Base-by-base conservation (phyloP, 148 eudicot genomes). In the Heliosperma pusillum region DNA sequence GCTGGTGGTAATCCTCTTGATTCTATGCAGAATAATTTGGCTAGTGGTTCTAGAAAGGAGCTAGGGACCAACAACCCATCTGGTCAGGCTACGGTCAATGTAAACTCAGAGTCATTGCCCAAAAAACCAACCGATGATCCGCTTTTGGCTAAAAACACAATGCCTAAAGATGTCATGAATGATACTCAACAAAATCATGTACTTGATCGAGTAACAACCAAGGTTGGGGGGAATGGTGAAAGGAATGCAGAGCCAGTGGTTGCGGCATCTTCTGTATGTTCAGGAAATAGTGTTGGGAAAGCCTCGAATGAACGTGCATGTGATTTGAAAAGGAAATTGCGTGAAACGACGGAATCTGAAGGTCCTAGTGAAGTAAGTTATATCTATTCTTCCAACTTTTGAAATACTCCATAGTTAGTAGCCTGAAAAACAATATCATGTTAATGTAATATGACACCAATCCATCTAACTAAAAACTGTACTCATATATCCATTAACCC, bases 281-380 rank as follows among this genome's bases (percentile, higher is more conserved):
- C 99, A 16, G 91, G 91, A n/a, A 92, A 86, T 76, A 88, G 96
- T 77, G 87, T 83, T 5, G 99, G 89, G 76, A 84, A 85, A 81
- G 84, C 82, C 70, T 89, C 99, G 26, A 85, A 83, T 82, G 89
- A 86, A 67, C 88, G 78, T 44, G 80, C 82, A 22, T 80, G 66
- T 33, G 76, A 83, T 82, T 75, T 82, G 74, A 96, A 92, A 86
- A 83, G 97, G 74, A 90, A 88, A 79, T 69, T 73, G 69, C 81
- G n/a, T 16, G 97, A 92, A 71, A 84, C 76, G 2, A 96, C 88
- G 61, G 99, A 95, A 20, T 89, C 91, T 25, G 97, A 92, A 74
- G 86, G 85, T 74, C 89, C 83, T 59, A 90, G 91, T 79, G 97
- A 96, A 74, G 99, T 92, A 87, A 79, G 90, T 66, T 63, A 33